Base-by-base conservation (phyloP, 1,284 basidiomycete species). In the Fereydounia khargensis region DNA sequence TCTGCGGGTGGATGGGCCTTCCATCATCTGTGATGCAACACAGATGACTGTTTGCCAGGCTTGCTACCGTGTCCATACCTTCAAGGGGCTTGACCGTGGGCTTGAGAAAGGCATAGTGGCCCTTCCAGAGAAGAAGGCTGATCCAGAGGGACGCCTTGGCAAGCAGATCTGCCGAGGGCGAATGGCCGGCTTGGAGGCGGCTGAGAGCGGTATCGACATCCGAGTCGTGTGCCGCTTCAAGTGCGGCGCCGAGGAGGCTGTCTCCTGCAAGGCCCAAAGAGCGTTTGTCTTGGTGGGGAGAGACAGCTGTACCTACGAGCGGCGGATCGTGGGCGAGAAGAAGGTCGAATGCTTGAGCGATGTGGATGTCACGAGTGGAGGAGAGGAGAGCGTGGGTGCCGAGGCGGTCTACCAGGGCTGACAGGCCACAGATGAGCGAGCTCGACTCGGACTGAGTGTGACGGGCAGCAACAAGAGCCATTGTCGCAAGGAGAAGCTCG, bases 91-190 rank as follows among this genome's bases (percentile, higher is more conserved):
- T 52, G 1, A 61, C 42, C 30, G 52, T 52, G 34, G 58, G 47
- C 28, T 56, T 56, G 36, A 61, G 48, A 22, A 61, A 49, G 10
- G 48, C 55, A 20, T 55, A 61, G 23, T 61, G 58, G 13, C 58
- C 58, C 42, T 61, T 48, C 58, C 58, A 61, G 24, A 61, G 44
- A 34, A 52, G 46, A 20, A 61, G 21, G n/a, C 48, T 49, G 33
- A 52, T 27, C 58, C 58, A 61, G 35, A 61, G 44, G 20, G 52
- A 55, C 14, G 58, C 52, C 14, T 48, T 48, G 18, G 45, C n/a
- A n/a, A n/a, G n/a, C n/a, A n/a, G n/a, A n/a, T n/a, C n/a, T n/a
- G n/a, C n/a, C n/a, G n/a, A n/a, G n/a, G n/a, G n/a, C n/a, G n/a
- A n/a, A n/a, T n/a, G n/a, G n/a, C n/a, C n/a, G n/a, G n/a, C n/a